Percentiles rank a stretch among this genome's conserved stretches.
Conservation (phyloP, 2,329 filamentous ascomycete genomes). For the Monosporascus ibericus region DNA sequence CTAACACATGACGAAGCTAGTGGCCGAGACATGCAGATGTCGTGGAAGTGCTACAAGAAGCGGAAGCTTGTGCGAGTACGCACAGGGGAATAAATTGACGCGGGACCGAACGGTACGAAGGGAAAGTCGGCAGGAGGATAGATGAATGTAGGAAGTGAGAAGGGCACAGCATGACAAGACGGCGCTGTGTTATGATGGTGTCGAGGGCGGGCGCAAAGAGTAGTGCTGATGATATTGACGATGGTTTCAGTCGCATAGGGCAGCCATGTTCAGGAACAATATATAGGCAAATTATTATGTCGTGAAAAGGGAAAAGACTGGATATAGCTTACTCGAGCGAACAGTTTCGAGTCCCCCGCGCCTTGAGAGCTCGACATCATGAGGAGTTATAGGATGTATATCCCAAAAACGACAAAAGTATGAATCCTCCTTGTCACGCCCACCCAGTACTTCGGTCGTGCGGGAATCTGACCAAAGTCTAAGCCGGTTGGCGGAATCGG, state of each 20-base stretch:
- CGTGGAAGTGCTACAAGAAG: neutral
- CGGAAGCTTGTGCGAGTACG: neutral
- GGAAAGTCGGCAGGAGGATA: too few relatives aligned
- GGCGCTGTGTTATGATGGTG: neutral
- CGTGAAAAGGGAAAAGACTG: conserved; percentile 8
- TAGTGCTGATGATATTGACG: neutral
- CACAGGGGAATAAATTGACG: neutral
- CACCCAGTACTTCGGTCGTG: neutral
- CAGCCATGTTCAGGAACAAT: neutral
- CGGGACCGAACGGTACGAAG: too few relatives aligned
- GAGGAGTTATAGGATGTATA: conserved; percentile 13
- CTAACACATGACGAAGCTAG: conserved; percentile 1
- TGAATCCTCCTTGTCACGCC: neutral
- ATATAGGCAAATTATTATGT: conserved; percentile 1
- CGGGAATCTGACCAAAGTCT: neutral
- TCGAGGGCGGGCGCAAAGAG: neutral
- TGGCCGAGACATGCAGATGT: conserved; percentile 10
- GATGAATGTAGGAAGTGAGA: too few relatives aligned
- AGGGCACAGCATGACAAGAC: neutral
- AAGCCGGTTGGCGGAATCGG: neutral
- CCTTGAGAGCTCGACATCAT: conserved; percentile 51
- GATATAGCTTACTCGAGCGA: conserved; percentile 72
- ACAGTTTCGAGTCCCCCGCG: conserved; percentile 97
- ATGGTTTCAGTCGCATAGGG: neutral
- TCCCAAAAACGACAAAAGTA: neutral